phyloP scores from a whole-genome alignment of 129 eudicot species.

The Artemisia argyi region DNA sequence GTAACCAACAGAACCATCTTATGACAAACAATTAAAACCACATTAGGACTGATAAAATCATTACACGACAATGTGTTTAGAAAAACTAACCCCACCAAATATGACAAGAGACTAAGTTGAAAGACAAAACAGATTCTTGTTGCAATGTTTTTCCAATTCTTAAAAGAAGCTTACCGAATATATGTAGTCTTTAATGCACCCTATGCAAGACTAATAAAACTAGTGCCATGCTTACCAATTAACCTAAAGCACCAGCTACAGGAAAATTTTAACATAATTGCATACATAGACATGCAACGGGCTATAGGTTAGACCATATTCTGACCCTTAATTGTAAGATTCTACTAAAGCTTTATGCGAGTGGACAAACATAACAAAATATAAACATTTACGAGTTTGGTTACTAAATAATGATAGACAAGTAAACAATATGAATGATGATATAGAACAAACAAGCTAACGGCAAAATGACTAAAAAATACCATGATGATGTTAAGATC shows the following conservation, averaged over 20 bases:
- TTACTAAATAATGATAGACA: no score
- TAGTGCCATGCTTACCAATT: constrained; percentile 13
- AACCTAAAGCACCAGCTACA: constrained; percentile 21
- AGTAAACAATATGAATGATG: not conserved
- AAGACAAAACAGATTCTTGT: not conserved
- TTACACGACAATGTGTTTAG: constrained; percentile 3
- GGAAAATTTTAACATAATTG: not conserved
- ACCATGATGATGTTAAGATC: constrained; percentile 95
- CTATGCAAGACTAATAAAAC: not conserved
- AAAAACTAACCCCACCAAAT: constrained; percentile 7
- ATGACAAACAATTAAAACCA: constrained; percentile 6
- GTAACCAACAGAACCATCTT: constrained; percentile 1
- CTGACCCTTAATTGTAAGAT: constrained; percentile 17
- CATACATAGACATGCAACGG: no score
- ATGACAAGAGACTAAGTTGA: not conserved
- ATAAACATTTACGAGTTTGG: not conserved
- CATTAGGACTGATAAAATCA: constrained; percentile 3
- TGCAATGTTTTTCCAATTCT: not conserved
- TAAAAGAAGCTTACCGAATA: not conserved
- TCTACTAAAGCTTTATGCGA: constrained; percentile 1
- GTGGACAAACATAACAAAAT: constrained; percentile 7
- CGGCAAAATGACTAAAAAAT: constrained; percentile 17
- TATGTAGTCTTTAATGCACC: not conserved
- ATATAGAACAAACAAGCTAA: not conserved
- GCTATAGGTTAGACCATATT: constrained; percentile 11